Base-by-base conservation (phyloP, 1,139 yeast genomes). In the Candida dubliniensis region DNA sequence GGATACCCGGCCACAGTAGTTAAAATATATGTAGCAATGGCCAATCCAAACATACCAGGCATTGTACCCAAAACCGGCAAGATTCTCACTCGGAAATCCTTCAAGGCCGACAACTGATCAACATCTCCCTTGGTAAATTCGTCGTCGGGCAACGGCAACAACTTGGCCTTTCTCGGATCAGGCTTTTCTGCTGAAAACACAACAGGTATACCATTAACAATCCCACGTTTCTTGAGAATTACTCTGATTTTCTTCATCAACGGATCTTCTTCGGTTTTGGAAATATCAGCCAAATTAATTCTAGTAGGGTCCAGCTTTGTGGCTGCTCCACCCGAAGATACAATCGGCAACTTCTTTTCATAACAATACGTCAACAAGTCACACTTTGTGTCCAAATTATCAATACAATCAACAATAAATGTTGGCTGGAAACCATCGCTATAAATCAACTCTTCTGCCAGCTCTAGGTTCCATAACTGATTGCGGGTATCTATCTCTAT, bases 271-370 rank as follows among this genome's bases (percentile, higher is more conserved):
- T 87, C 95, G 0, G 99, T 66, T 49, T 70, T 72, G 50, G 75
- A 69, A 37, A 74, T 68, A 48, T 74, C 79, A 12, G 71, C 64
- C 13, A 74, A 59, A 52, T 74, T 74, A 41, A 74, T 64, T 47
- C 79, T 58, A 13, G 78, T 69, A 7, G 79, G 77, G 52, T 74
- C 79, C 4, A 76, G 67, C 50, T 74, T 74, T 56, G 96, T 86
- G 7, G 96, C 96, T 1, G 99, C 98, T 23, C 99, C 99, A 79
- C 95, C 95, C 0, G 96, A 87, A 2, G 96, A 84, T 38, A 93
- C 79, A 26, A 89, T 84, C 13, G 79, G 78, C 34, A 91, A 62
- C 1, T 72, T 63, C 38, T 79, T 69, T 24, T 74, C 72, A 60
- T 83, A 69, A 54, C 96, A 86, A 65, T 76, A 90, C 31, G 84